Percentiles rank a stretch among this genome's conserved stretches.
Conservation (phyloP, 1,284 basidiomycete species). For the Hypsizygus ulmarius region DNA sequence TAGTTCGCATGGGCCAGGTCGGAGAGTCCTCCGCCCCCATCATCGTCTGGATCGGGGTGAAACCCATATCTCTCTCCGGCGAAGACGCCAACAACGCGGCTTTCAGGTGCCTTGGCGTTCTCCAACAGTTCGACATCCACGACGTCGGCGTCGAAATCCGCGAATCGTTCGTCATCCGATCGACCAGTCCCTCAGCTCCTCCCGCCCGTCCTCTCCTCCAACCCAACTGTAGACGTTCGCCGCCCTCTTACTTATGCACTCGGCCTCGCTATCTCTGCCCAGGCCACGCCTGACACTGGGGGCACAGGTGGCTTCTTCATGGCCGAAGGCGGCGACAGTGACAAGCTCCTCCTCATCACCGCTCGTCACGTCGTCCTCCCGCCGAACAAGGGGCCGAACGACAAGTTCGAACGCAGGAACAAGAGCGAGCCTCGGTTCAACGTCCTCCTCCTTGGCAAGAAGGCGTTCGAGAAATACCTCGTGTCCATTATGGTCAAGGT, state of each 20-base stretch:
- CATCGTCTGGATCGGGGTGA: conserved; percentile 17
- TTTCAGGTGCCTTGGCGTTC: not conserved
- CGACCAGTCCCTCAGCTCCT: conserved; percentile 24
- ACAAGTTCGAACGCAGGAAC: conserved; percentile 15
- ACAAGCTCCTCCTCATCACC: conserved; percentile 24
- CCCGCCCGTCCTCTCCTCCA: conserved; percentile 12
- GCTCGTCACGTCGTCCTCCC: conserved; percentile 26
- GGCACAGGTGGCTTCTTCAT: conserved; percentile 34
- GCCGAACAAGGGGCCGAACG: conserved; percentile 21
- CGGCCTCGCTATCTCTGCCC: conserved; percentile 29
- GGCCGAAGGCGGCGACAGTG: conserved; percentile 13
- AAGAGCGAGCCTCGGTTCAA: conserved; percentile 16
- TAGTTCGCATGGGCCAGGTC: conserved; percentile 8
- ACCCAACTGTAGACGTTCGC: conserved; percentile 26
- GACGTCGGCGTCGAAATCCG: conserved; percentile 32
- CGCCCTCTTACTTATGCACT: conserved; percentile 33
- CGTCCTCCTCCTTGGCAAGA: conserved; percentile 25
- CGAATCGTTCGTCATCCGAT: conserved; percentile 27
- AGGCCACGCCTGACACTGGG: conserved; percentile 20
- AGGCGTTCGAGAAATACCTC: conserved; percentile 16
- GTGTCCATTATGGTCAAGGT: conserved; percentile 21
- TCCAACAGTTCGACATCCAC: conserved; percentile 11
- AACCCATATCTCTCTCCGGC: not conserved
- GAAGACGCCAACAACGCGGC: not conserved
- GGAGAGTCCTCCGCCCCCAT: conserved; percentile 7